A percentile compares a stretch with the other conserved stretches of the same genome.
These are phyloP conservation scores for Linderniella brevidens DNA, from an alignment of 257 asterid species.

Conservation along the genomic window DNA sequence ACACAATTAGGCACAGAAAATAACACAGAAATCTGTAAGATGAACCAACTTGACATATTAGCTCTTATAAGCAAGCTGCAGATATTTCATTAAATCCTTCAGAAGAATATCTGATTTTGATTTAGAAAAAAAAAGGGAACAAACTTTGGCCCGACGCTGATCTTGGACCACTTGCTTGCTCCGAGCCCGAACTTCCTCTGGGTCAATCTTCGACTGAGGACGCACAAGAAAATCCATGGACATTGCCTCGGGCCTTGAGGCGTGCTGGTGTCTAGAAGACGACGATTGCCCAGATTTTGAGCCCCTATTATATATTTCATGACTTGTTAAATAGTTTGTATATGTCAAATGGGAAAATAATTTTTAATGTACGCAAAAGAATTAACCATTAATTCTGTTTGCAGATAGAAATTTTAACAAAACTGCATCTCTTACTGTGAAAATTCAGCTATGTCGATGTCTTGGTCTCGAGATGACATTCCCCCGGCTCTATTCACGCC, in stretches of 20 bases:
- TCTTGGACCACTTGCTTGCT: constrained; percentile 52
- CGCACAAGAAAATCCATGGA: constrained; percentile 89
- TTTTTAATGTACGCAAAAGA: not conserved
- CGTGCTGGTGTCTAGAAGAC: constrained; percentile 47
- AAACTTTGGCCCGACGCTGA: constrained; percentile 71
- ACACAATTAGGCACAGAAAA: not conserved
- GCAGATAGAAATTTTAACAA: not conserved
- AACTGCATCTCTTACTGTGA: constrained; percentile 21
- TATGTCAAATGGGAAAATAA: constrained; percentile 8
- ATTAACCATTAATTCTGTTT: constrained; percentile 4
- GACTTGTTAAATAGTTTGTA: too few relatives aligned
- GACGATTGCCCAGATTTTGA: constrained; percentile 58
- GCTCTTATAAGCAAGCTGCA: too few relatives aligned
- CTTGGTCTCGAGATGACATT: constrained; percentile 64
- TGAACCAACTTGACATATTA: too few relatives aligned
- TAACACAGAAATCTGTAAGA: too few relatives aligned
- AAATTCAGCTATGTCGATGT: constrained; percentile 54
- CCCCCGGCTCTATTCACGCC: constrained; percentile 45
- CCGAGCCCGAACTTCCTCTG: constrained; percentile 72
- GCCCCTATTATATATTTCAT: constrained; percentile 21
- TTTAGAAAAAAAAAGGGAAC: too few relatives aligned
- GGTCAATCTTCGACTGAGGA: constrained; percentile 88
- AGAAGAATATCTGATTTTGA: too few relatives aligned
- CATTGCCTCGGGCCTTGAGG: constrained; percentile 59
- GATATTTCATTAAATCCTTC: too few relatives aligned